phyloP scores from a whole-genome alignment of 2,329 filamentous ascomycete genomes.

The Colletotrichum scovillei region DNA sequence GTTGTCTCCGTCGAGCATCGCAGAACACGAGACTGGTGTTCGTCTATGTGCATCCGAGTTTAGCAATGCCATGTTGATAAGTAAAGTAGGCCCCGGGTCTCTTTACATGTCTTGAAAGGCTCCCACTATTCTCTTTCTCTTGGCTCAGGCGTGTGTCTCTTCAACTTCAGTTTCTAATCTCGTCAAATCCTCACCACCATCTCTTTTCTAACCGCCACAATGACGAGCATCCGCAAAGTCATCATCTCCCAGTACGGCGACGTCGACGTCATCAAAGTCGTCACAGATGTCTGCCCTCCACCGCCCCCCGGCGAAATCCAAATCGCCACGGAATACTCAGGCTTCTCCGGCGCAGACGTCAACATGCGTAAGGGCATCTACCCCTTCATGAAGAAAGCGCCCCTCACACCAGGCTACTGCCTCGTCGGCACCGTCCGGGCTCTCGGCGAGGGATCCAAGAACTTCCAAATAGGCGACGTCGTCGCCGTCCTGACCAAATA shows the following conservation, averaged over 20 bases:
- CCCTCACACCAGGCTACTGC: slow-evolving; percentile 61
- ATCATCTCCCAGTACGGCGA: slow-evolving; percentile 56
- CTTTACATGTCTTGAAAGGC: neutral
- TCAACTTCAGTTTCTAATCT: neutral
- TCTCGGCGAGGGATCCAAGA: slow-evolving; percentile 47
- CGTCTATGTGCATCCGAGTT: too few relatives aligned
- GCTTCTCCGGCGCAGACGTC: slow-evolving; percentile 60
- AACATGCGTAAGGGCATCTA: slow-evolving; percentile 62
- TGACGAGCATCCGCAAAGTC: slow-evolving; percentile 54
- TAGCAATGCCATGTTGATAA: neutral
- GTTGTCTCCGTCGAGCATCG: neutral
- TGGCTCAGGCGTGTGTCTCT: neutral
- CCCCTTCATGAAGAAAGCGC: slow-evolving; percentile 56
- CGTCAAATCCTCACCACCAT: neutral
- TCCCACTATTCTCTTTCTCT: neutral
- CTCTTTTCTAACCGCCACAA: neutral
- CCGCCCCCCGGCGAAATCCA: slow-evolving; percentile 58
- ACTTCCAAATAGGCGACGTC: slow-evolving; percentile 46
- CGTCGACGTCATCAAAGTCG: slow-evolving; percentile 47
- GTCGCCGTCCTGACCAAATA: slow-evolving; percentile 52
- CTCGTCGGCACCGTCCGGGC: slow-evolving; percentile 55
- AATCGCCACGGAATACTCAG: slow-evolving; percentile 57
- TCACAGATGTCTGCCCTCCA: slow-evolving; percentile 48
- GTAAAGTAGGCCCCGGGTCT: too few relatives aligned
- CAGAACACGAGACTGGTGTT: neutral